Evolutionary conservation across 306 rosid genomes (phyloP).

Genomic region (Glycine latifolia): DNA sequence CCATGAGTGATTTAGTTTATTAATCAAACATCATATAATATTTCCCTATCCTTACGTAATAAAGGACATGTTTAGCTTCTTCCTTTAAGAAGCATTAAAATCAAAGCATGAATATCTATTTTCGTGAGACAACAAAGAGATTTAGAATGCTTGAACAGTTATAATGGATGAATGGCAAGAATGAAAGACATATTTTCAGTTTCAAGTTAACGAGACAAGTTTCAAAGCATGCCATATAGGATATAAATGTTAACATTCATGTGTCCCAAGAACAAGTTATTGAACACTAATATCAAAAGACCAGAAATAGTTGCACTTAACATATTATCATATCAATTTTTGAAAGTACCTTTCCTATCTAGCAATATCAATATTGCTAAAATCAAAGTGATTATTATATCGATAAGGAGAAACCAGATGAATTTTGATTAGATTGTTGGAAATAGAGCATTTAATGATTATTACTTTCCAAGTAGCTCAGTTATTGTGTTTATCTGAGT

Average conservation of each 20-base stretch:
- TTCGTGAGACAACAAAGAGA: slow-evolving; percentile 19
- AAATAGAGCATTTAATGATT: not conserved
- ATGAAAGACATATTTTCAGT: slow-evolving; percentile 3
- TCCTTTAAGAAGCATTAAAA: not conserved
- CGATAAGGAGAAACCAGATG: not conserved
- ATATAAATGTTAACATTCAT: not conserved
- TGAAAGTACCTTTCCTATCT: not conserved
- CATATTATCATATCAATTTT: not conserved
- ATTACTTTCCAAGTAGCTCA: not conserved
- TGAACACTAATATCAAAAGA: slow-evolving; percentile 10
- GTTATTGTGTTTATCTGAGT: not conserved
- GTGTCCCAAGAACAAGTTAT: slow-evolving; percentile 19
- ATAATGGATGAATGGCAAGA: not conserved
- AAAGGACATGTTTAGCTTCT: slow-evolving; percentile 23
- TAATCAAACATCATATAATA: slow-evolving; percentile 7
- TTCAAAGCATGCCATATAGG: slow-evolving; percentile 1
- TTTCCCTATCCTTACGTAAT: not conserved
- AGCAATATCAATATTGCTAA: not conserved
- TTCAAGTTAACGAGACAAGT: not conserved
- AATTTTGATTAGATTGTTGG: not conserved
- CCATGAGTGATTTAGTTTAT: not conserved
- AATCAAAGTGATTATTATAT: not conserved
- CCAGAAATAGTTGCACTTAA: not conserved
- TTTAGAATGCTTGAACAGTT: not conserved
- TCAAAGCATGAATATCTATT: not conserved